Evolutionary conservation across 2,329 filamentous ascomycete species (phyloP), one percentile per base, ranked within the genome.

Genomic region (Tolypocladium nubicola): DNA sequence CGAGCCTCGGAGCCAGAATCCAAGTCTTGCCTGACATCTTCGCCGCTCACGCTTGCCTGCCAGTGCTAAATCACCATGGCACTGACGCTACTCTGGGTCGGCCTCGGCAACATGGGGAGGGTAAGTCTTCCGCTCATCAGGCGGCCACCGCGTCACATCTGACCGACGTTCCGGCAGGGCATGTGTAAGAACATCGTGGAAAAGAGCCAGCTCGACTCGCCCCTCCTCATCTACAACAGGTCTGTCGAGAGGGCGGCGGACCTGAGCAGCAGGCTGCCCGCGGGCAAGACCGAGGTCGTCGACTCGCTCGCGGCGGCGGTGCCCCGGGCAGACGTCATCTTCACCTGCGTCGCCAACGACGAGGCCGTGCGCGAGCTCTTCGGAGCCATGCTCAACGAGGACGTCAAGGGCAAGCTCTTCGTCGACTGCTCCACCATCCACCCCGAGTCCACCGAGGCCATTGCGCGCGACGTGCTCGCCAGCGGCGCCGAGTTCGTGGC

Each of bases 361-460:
- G 76, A 80, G 3, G 88, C 88, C 6, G 83, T 95, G 49, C 79
- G 83, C 58, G 74, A 79, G 5, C 82, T 84, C 23, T 79, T 90
- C 59, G 71, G 78, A 47, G 68, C 77, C 3, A 80, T 87, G 37
- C 73, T 90, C 4, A 67, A 73, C 21, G 57, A 52, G 35, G 74
- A 83, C 58, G 73, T 89, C 21, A 77, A 77, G 35, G 85, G 83
- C 60, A 96, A 96, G 74, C 76, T 94, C 19, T 86, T 96, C 63
- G 81, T 96, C 38, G 91, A 96, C 68, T 92, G 88, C 78, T 94
- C 89, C 4, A 96, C 91, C 33, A 83, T 96, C 40, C 88, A 94
- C 70, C 91, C 92, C 0, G 87, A 92, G 57, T 90, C 88, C 4
- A 89, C 88, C 1, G 82, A 89, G 60, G 77, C 77, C 33, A 71